Evolutionary conservation across 257 asterid genomes (phyloP), one percentile per base, ranked within the genome.

Genomic region (Coffea eugenioides): DNA sequence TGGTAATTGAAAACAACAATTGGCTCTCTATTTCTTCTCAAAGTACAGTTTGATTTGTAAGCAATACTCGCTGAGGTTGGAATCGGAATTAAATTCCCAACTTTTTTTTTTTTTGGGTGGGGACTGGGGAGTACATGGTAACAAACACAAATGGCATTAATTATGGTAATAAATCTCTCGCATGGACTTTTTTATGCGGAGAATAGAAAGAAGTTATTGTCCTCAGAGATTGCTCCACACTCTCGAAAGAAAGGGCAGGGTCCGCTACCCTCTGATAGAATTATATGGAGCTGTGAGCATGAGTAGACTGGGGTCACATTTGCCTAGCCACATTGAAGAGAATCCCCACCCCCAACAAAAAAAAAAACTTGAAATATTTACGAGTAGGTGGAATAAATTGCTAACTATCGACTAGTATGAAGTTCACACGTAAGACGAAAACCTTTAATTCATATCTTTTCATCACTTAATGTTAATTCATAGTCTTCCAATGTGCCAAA

Each of bases 231-330:
- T 66, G 23, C 31, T 66, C 71, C 71, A 13, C 71, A 31, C 7
- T 6, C 71, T 31, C 45, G 9, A 66, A 66, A 62, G 43, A 21
- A 21, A 8, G 13, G 69, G 12, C 8, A 39, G 57, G 34, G 45
- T 66, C 84, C 77, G 57, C 78, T 69, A 69, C 67, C 77, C 39
- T 64, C 18, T 64, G 25, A 2, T 56, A 39, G 43, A 39, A 48
- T 10, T 48, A 8, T 49, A 16, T 59, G n/a, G 21, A 23, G 66
- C 66, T 59, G 66, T 59, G 8, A 64, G 39, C 39, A 9, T 25
- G 16, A n/a, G 3, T n/a, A 64, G 69, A 64, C 25, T 64, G 39
- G 39, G 69, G 69, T 64, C 11, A 16, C 39, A 31, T 12, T 64
- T 64, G 34, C 67, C 12, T 9, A 61, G 67, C 67, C 67, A 23